phyloP scores from a whole-genome alignment of 2,329 filamentous ascomycete genomes.

The Ascochyta pisi region DNA sequence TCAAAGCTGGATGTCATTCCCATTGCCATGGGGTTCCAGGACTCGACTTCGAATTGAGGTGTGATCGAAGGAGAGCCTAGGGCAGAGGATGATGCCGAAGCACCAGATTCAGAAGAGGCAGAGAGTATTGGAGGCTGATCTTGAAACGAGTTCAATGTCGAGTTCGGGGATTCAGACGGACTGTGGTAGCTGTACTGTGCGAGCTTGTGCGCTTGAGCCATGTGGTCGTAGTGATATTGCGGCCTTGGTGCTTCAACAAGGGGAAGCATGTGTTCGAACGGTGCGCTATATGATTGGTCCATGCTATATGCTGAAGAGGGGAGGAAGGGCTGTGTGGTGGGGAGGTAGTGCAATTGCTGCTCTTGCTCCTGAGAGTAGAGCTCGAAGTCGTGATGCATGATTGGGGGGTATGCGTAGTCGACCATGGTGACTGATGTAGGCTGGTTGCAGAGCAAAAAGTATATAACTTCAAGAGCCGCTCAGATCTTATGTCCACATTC shows the following conservation, averaged over 20 bases:
- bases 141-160: constrained; percentile 56
- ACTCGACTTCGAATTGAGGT: constrained; percentile 63
- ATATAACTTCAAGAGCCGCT: constrained; percentile 25
- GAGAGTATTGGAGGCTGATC: constrained; percentile 55
- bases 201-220: constrained; percentile 48
- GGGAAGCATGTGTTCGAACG: constrained; percentile 45
- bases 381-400: constrained; percentile 49
- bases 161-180: constrained; percentile 53
- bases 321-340: constrained; percentile 39
- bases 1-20: constrained; percentile 66
- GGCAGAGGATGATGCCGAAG: constrained; percentile 59
- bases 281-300: constrained; percentile 47
- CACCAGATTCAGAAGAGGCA: constrained; percentile 59
- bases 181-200: constrained; percentile 47
- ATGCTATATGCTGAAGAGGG: constrained; percentile 38
- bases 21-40: constrained; percentile 66
- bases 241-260: constrained; percentile 41
- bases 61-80: constrained; percentile 63
- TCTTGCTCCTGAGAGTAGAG: constrained; percentile 46
- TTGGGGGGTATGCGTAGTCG: constrained; percentile 42
- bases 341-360: constrained; percentile 42
- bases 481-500: constrained; percentile 23
- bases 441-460: constrained; percentile 11
- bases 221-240: constrained; percentile 47
- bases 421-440: constrained; percentile 40